Conservation (phyloP, 768 basidiomycete species). For the Hemileccinum impolitum region DNA sequence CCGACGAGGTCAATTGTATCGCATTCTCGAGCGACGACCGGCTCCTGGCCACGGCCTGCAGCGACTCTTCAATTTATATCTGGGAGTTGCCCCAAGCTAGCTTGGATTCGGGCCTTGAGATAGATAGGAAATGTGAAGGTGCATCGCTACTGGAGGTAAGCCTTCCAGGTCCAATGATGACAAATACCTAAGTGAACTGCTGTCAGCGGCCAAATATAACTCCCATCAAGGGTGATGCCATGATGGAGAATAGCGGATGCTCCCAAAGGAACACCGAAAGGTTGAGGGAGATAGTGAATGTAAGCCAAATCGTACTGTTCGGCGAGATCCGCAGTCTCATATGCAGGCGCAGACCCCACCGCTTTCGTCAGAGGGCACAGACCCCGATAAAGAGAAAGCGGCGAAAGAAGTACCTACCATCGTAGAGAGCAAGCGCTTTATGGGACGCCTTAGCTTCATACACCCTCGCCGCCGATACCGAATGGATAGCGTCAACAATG, state of each 20-base stretch:
- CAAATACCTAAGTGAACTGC: constrained; percentile 2
- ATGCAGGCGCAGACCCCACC: constrained; percentile 9
- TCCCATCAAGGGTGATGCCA: not conserved
- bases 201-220: constrained; percentile 12
- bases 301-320: constrained; percentile 10
- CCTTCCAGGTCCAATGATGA: not conserved
- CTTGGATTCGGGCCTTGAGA: constrained; percentile 28
- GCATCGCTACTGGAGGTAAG: constrained; percentile 26
- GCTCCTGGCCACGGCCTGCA: constrained; percentile 31
- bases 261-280: constrained; percentile 4
- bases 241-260: not conserved
- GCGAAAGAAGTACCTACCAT: constrained; percentile 8
- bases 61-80: constrained; percentile 27
- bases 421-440: constrained; percentile 2
- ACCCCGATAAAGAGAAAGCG: constrained; percentile 2
- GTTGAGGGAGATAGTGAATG: constrained; percentile 16
- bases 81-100: constrained; percentile 31
- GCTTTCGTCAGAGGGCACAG: constrained; percentile 4
- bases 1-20: constrained; percentile 27
- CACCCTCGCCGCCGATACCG: constrained; percentile 1
- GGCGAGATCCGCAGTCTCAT: constrained; percentile 4
- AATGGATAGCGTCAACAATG: not conserved
- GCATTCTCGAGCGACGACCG: constrained; percentile 30
- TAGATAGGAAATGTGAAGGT: constrained; percentile 21
- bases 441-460: constrained; percentile 4